These are phyloP conservation scores for Gossypium thurberi DNA, from an alignment of 345 rosid species.

Conservation along the genomic window DNA sequence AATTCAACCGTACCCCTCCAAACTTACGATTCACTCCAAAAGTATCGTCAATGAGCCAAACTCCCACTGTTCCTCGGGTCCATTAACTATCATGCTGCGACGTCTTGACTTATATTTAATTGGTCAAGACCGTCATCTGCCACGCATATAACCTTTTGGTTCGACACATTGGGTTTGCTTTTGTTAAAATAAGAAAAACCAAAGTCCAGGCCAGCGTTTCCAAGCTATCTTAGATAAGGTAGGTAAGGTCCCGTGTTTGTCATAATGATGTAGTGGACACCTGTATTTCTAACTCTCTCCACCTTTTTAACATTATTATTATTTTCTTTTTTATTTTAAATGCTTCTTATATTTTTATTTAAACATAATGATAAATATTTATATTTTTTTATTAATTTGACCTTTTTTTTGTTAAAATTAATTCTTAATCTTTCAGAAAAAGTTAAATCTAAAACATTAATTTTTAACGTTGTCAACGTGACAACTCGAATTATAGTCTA, in stretches of 20 bases:
- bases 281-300: neutral
- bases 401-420: accelerated
- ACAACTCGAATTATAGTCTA: too few relatives aligned
- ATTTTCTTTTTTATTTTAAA: neutral
- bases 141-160: neutral
- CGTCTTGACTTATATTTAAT: neutral
- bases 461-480: accelerated
- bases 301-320: too few relatives aligned
- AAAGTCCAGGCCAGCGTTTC: neutral
- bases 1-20: neutral
- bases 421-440: accelerated
- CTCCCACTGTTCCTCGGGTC: too few relatives aligned
- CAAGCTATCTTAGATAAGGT: neutral
- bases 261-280: neutral
- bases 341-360: too few relatives aligned
- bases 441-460: too few relatives aligned
- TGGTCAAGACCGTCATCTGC: neutral
- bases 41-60: neutral
- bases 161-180: neutral
- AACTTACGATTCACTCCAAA: neutral
- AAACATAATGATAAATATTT: too few relatives aligned
- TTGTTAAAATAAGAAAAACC: neutral
- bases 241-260: neutral
- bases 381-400: too few relatives aligned
- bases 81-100: neutral